Percentiles rank a stretch among this genome's conserved stretches.
These are phyloP conservation scores for Hypsizygus marmoreus DNA, from an alignment of 768 basidiomycete genomes.

Conservation along the genomic window DNA sequence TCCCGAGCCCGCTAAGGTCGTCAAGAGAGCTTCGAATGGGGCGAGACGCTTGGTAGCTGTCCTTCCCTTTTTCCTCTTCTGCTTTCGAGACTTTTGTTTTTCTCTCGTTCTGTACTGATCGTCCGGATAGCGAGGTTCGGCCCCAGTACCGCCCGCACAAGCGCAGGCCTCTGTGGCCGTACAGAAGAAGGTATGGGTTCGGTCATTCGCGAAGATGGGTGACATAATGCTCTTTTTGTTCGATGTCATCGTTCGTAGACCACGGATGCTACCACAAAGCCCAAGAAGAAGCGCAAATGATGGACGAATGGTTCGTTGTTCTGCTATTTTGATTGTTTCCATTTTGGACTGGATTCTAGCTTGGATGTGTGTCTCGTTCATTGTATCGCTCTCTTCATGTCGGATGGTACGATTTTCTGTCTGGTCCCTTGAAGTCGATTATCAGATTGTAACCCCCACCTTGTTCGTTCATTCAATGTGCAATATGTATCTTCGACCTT, in stretches of 20 bases:
- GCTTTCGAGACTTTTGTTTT: neutral
- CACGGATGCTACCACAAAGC: constrained; percentile 2
- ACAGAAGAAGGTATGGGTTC: constrained; percentile 14
- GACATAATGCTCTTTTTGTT: neutral
- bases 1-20: neutral
- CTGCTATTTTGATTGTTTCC: too few species aligned
- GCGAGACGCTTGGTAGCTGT: constrained; percentile 15
- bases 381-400: too few species aligned
- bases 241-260: neutral
- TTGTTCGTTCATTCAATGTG: too few species aligned
- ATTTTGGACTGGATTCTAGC: too few species aligned
- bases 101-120: too few species aligned
- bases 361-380: too few species aligned
- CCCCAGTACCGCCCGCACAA: neutral
- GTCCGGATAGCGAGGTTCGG: neutral
- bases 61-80: neutral
- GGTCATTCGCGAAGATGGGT: too few species aligned
- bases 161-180: neutral
- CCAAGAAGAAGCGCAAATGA: constrained; percentile 12
- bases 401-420: too few species aligned
- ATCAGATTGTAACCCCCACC: too few species aligned
- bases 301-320: too few species aligned
- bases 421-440: too few species aligned
- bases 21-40: neutral
- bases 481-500: too few species aligned